A percentile compares a stretch with the other conserved stretches of the same genome.
Evolutionary conservation across 2,329 filamentous ascomycete genomes (phyloP).

Genomic region (Cladophialophora psammophila): DNA sequence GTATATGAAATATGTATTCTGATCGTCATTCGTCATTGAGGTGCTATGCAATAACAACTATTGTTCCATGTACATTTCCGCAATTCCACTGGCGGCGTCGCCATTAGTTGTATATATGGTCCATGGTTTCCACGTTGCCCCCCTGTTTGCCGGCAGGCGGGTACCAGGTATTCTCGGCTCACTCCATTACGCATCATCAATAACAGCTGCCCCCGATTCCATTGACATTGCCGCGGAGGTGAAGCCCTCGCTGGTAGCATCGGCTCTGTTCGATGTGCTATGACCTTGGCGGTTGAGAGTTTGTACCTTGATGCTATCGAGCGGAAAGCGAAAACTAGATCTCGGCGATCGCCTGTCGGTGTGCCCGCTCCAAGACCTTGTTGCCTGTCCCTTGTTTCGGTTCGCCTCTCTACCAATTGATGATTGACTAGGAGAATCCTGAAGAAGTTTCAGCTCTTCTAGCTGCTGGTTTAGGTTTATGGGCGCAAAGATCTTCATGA

Average conservation of each 20-base stretch:
- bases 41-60: too few relatives aligned
- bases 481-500: constrained; percentile 32
- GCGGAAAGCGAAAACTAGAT: constrained; percentile 7
- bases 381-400: not conserved
- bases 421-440: constrained; percentile 18
- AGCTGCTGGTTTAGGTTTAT: constrained; percentile 24
- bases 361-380: constrained; percentile 1
- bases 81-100: not conserved
- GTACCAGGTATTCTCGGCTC: not conserved
- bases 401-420: constrained; percentile 10
- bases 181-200: not conserved
- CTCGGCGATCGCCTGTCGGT: constrained; percentile 8
- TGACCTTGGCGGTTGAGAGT: not conserved
- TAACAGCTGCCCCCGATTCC: not conserved
- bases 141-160: not conserved
- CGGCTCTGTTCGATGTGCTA: not conserved
- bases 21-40: too few relatives aligned
- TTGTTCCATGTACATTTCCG: not conserved
- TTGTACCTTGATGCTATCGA: not conserved
- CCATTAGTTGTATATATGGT: not conserved
- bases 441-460: constrained; percentile 8
- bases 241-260: not conserved
- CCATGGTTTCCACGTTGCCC: not conserved
- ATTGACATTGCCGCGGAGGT: not conserved
- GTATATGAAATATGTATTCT: too few relatives aligned